Evolutionary conservation across 768 basidiomycete species (phyloP).

Genomic region (Candolleomyces eurysporus): DNA sequence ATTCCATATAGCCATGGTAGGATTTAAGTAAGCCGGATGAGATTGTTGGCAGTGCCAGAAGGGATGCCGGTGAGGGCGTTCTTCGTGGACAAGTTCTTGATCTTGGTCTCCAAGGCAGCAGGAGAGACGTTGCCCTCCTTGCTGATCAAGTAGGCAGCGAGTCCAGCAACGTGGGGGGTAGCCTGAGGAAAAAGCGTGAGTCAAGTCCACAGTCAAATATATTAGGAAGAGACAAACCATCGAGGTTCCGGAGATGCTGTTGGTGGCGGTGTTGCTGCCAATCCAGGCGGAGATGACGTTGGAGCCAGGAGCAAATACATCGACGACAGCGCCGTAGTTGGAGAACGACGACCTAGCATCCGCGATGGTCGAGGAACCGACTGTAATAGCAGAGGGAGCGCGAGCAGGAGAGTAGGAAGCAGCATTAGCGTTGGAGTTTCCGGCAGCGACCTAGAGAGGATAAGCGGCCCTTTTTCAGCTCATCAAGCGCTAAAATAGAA

Average conservation of each 20-base stretch:
- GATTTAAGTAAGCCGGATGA: neutral
- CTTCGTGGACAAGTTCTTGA: neutral
- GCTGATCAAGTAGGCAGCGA: neutral
- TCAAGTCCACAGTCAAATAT: no score
- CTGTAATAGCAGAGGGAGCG: constrained; percentile 28
- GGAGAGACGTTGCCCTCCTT: neutral
- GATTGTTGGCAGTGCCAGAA: neutral
- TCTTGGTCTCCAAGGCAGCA: neutral
- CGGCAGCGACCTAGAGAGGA: constrained; percentile 30
- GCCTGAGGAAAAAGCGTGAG: constrained; percentile 5
- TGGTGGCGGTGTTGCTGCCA: constrained; percentile 23
- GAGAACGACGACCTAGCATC: constrained; percentile 33
- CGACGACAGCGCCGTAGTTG: constrained; percentile 33
- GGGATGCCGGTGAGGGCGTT: neutral
- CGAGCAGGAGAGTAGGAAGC: constrained; percentile 28
- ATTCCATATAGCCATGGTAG: no score
- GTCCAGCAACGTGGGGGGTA: constrained; percentile 24
- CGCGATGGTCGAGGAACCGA: constrained; percentile 29
- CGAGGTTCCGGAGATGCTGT: constrained; percentile 22
- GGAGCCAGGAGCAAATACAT: constrained; percentile 33
- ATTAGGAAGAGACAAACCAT: constrained; percentile 16
- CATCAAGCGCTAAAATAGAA: constrained; percentile 16
- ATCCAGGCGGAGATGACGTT: constrained; percentile 24
- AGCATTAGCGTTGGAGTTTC: constrained; percentile 28
- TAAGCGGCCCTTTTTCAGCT: constrained; percentile 15